Evolutionary conservation across 371 early-diverging fungal genomes (phyloP).

Genomic region (Dipsacomyces acuminosporus): DNA sequence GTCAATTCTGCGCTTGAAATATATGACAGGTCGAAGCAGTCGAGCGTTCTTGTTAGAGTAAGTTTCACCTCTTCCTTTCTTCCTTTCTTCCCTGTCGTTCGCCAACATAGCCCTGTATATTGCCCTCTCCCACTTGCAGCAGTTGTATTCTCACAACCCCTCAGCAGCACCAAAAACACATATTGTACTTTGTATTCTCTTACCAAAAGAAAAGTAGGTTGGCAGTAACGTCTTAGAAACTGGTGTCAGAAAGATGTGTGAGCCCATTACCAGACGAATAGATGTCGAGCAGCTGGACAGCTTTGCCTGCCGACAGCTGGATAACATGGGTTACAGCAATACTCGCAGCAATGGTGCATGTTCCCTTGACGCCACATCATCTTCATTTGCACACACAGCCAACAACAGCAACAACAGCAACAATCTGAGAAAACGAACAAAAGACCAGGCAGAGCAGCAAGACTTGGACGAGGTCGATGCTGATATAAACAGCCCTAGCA

Average conservation of each 20-base stretch:
- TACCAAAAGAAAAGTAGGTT: conserved; percentile 45
- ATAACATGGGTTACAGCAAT: conserved; percentile 51
- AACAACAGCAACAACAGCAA: conserved; percentile 3
- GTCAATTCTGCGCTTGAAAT: conserved; percentile 70
- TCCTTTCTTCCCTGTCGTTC: not conserved
- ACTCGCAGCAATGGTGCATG: not conserved
- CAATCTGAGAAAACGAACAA: conserved; percentile 26
- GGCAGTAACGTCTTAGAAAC: conserved; percentile 67
- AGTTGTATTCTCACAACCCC: too few species aligned
- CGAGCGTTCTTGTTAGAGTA: conserved; percentile 65
- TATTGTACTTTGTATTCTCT: too few species aligned
- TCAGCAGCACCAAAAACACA: too few species aligned
- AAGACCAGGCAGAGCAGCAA: conserved; percentile 18
- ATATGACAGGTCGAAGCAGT: conserved; percentile 72
- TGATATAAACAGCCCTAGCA: too few species aligned
- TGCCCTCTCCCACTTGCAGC: too few species aligned
- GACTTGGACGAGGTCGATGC: not conserved
- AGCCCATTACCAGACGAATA: conserved; percentile 59
- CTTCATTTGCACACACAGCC: too few species aligned
- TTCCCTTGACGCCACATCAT: too few species aligned
- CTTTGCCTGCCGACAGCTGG: conserved; percentile 72
- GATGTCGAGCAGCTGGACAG: conserved; percentile 64
- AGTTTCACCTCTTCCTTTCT: conserved; percentile 4
- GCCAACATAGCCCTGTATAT: too few species aligned
- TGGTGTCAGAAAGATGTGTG: conserved; percentile 59